Evolutionary conservation across 371 early-diverging fungal species (phyloP), one percentile per base, ranked within the genome.

Genomic region (Mucor sp.): DNA sequence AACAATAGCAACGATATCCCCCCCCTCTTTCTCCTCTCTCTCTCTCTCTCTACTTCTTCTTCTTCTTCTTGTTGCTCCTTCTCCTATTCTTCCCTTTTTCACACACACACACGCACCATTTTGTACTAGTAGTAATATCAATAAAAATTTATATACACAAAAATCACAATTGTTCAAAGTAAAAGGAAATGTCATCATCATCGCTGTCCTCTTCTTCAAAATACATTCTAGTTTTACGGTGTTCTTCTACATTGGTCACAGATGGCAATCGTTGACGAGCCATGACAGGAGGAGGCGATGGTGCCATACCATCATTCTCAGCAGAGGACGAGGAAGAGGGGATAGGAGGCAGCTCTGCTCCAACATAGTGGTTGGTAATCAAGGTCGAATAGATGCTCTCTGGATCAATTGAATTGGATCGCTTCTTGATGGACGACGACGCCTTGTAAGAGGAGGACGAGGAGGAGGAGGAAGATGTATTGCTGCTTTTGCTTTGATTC

Each of bases 121-220:
- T 62, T 48, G 62, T 62, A 62, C 33, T 62, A 62, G 61, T 60
- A 60, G 17, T 60, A 41, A 17, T 60, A 60, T 9, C 47, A 41
- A 17, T 57, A 57, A 57, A 11, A 57, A 12, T 50, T 30, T 61
- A 61, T 44, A 43, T 19, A 41, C 17, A 27, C 33, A 21, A 15
- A 33, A 48, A 41, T 3, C 14, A 48, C 11, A 14, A 33, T 33
- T 33, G 21, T 19, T 15, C n/a, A 17, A 48, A 19, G 6, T 33
- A 33, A 7, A 47, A 62, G 17, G 32, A 48, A 6, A 66, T 56
- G 12, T 66, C 70, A 3, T 70, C 71, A n/a, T 70, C 66, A 37
- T 70, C 71, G 28, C 62, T 70, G 17, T 62, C 63, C 9, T 63
- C 69, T 55, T 60, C 60, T 44, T 44, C 44, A 63, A 58, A 68